Base-by-base conservation (phyloP, 2,329 filamentous ascomycete species). In the Rutstroemia sp. region DNA sequence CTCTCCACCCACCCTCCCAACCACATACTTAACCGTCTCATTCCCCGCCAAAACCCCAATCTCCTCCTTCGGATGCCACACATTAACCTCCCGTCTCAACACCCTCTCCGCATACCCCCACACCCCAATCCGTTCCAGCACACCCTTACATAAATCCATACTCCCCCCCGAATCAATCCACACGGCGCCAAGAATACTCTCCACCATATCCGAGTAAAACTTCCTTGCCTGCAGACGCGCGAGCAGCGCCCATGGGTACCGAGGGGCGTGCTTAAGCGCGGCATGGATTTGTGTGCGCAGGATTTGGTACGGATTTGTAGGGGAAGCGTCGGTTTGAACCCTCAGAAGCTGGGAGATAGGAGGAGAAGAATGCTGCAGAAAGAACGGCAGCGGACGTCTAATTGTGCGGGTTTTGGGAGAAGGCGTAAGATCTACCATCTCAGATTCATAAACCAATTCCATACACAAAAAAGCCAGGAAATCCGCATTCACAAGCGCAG, bases 121-220 rank as follows among this genome's bases (percentile, higher is more conserved):
- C 4, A 96, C 75, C 0, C 89, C 89, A 3, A 90, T 72, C 0
- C 74, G 72, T 46, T 80, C 76, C 0, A 89, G 68, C 39, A 96
- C 76, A 0, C 53, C 65, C 50, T 78, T 74, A 64, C 89, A 95
- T 0, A 68, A 69, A 0, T 73, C 73, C 14, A 89, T 67, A 1
- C 79, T 77, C 0, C 87, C 87, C 0, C 10, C 30, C 3, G 78
- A 88, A 69, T 97, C 94, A 19, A 96, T 75, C 76, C 88, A 96
- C 0, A 96, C 78, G 0, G 91, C 92, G 0, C 89, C 92, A 0
- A 97, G 71, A 0, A 95, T 69, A 34, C 82, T 81, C 73, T 97
- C 92, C 9, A 96, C 76, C 7, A 96, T 73, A 69, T 96, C 92
- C 0, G 87, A 92, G 70, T 87, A 86, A 70, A 89, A 88, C 67